Base-by-base conservation (phyloP, 176 grass and related monocot genomes). In the Stipa capillata region DNA sequence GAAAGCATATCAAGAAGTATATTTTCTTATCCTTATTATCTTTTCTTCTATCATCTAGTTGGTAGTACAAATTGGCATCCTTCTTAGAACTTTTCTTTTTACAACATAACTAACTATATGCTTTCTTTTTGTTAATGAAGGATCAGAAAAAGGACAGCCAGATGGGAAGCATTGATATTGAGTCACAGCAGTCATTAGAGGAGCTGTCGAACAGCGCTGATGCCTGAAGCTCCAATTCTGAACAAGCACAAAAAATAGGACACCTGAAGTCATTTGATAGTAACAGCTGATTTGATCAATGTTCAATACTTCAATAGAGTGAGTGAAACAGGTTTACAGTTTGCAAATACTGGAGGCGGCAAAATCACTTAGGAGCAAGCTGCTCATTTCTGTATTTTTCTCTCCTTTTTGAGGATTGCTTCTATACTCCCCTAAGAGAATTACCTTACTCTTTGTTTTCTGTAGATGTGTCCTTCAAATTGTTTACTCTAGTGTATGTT, bases 101-200 rank as follows among this genome's bases (percentile, higher is more conserved):
- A 58, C 42, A 36, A 71, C n/a, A 63, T 34, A 36, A 40, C 65
- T 58, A 59, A 84, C 12, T 16, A 47, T 18, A 43, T 45, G 48
- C 1, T 18, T 77, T 17, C 5, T 48, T 83, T 54, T 76, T 39
- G 29, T 67, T 9, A 58, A 77, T 65, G 37, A 57, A 94, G 89
- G 86, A 94, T 65, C 89, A 89, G 85, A 94, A 68, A 83, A 91
- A 54, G 51, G 74, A 74, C 53, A 87, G 84, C 66, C 87, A 83
- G 76, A 83, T 87, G 41, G 89, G 82, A 79, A 97, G 87, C 78
- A 84, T 92, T 20, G 94, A 94, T 78, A 76, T 97, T 7, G 94
- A 91, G 74, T 83, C 91, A 4, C 87, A 89, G 78, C 87, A 72
- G 52, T 85, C 72, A 0, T 4, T 21, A 80, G 84, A 84, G 74